Base-by-base conservation (phyloP, 2,329 filamentous ascomycete genomes). In the Xylaria sp. region DNA sequence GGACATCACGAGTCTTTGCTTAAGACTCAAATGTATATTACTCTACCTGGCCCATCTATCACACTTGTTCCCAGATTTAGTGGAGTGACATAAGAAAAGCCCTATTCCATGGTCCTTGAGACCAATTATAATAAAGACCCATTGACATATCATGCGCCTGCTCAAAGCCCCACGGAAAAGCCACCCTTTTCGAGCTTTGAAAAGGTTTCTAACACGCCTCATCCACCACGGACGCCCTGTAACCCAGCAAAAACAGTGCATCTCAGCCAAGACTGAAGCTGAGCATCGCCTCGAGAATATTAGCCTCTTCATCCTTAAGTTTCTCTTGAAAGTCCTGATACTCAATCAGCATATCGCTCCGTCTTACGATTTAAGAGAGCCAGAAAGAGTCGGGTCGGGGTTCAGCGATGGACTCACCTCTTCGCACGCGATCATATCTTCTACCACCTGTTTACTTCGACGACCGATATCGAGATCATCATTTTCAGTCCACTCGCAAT, bases 341-440 rank as follows among this genome's bases (percentile, higher is more conserved):
- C 23, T 75, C 18, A 74, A 74, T 78, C 70, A 78, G 73, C 72
- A 76, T 61, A 69, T 74, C 28, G 68, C 70, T 9, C 68, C 69
- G 18, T 62, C 70, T 18, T 75, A 74, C 56, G 73, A 76, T 50
- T 32, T 75, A 10, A 72, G 72, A 41, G 72, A 73, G 32, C 65
- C 58, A 34, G 69, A 65, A 30, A 66, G 30, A 34, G 55, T 63
- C 43, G 63, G 59, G 30, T 57, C 65, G 12, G 55, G 59, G 10
- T 63, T 53, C 20, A 60, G 36, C 23, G 57, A 63, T 46, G 67
- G 43, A 69, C 75, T 72, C 65, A 78, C 77, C 65, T 76, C 73
- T 63, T 78, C 77, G 50, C 76, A 76, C 32, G 50, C 53, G n/a
- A 43, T 66, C 73, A 77, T 76, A 50, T 77, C 76, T 18, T 77